Base-by-base conservation (phyloP, 2,329 filamentous ascomycete genomes). In the Aspergillus cejpii region DNA sequence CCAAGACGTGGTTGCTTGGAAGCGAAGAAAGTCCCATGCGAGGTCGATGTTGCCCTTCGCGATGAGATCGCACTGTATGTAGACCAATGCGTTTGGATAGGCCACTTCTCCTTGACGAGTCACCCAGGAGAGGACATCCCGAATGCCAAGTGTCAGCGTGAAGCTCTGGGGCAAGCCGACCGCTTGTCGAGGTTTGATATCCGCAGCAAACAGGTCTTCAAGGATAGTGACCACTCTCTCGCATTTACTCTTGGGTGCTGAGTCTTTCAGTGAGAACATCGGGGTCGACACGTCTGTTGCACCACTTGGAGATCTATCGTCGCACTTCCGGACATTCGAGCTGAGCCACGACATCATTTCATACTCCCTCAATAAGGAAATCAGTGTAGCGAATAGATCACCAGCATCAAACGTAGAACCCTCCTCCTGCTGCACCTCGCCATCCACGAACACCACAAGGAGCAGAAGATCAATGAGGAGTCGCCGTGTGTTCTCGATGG, bases 401-500 rank as follows among this genome's bases (percentile, higher is more conserved):
- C 65, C 61, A 1, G 73, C 70, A 39, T 84, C 80, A 47, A 92
- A 83, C 21, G 83, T 78, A 6, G 86, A 58, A 12, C 85, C 79
- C 31, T 87, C 81, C 33, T 84, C 81, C 52, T 82, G 79, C 46
- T 90, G 85, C 42, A 87, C 78, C 60, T 92, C 87, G 29, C 83
- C 83, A 62, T 92, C 85, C 75, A 97, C 84, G 64, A 96, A 89
- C 7, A 92, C 77, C 12, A 94, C 74, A 5, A 98, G 75, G 2
- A 92, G 76, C 2, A 97, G 72, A 46, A 97, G 79, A 59, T 91
- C 88, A 50, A 94, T 81, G 40, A 94, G 80, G 6, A 92, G 74
- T 48, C 80, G 80, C 68, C 82, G 83, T 48, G 85, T 84, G 24
- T 87, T 68, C 40, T 84, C 76, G 5, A 92, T 77, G 10, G 79